Percentiles rank a stretch among this genome's conserved stretches.
These are phyloP conservation scores for Peronospora farinosa DNA, from an alignment of 352 stramenopile genomes.

Conservation along the genomic window DNA sequence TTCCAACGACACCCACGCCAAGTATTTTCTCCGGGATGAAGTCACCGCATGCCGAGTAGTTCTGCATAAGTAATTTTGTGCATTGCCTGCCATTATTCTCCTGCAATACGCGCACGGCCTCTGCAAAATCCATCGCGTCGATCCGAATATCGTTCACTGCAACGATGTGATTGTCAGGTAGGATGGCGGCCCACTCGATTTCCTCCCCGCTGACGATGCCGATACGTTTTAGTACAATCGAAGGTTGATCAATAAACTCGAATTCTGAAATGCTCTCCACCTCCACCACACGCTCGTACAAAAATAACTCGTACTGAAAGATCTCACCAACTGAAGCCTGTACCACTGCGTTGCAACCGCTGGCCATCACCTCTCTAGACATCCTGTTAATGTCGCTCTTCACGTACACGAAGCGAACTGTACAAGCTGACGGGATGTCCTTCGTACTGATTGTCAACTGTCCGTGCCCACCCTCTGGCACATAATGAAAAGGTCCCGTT, in stretches of 20 bases:
- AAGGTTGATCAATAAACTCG: conserved; percentile 80
- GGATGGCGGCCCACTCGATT: conserved; percentile 78
- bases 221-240: conserved; percentile 83
- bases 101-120: conserved; percentile 71
- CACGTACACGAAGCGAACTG: conserved; percentile 80
- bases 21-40: conserved; percentile 87
- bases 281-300: conserved; percentile 85
- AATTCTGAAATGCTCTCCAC: conserved; percentile 84
- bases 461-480: conserved; percentile 50
- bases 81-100: conserved; percentile 84
- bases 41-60: conserved; percentile 78
- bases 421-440: conserved; percentile 56
- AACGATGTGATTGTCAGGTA: conserved; percentile 81
- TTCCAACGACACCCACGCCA: conserved; percentile 68
- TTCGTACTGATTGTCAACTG: conserved; percentile 78
- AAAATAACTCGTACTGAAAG: conserved; percentile 84
- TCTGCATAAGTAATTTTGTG: conserved; percentile 85
- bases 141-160: conserved; percentile 84
- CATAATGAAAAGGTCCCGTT: conserved; percentile 72
- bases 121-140: conserved; percentile 73
- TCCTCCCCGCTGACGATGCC: conserved; percentile 64
- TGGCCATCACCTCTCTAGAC: conserved; percentile 72
- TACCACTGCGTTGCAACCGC: conserved; percentile 78
- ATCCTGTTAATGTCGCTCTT: conserved; percentile 87
- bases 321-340: conserved; percentile 81